Conservation (phyloP, 2,329 filamentous ascomycete genomes). For the Magnaporthiopsis incrustans region DNA sequence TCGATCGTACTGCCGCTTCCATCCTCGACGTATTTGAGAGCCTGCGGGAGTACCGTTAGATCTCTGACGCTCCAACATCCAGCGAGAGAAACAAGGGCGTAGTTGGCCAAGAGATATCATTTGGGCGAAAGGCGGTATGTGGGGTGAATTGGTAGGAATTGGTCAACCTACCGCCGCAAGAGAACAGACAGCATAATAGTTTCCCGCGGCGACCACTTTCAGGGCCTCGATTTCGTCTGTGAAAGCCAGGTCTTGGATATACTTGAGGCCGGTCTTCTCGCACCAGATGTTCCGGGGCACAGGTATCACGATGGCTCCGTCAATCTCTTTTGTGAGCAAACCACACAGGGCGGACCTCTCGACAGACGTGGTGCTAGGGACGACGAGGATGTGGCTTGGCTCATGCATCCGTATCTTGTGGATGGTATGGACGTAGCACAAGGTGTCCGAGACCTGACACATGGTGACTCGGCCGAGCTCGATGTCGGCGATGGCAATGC, state of each 20-base stretch:
- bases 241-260: constrained; percentile 72
- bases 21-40: constrained; percentile 71
- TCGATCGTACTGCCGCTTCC: constrained; percentile 61
- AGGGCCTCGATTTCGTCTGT: constrained; percentile 72
- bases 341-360: constrained; percentile 65
- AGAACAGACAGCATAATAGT: constrained; percentile 77
- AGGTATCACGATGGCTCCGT: constrained; percentile 51
- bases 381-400: constrained; percentile 72
- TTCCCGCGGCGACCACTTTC: constrained; percentile 71
- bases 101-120: too few species aligned
- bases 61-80: neutral
- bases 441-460: constrained; percentile 87
- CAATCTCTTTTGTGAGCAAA: constrained; percentile 65
- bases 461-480: constrained; percentile 77
- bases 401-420: constrained; percentile 79
- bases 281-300: constrained; percentile 79
- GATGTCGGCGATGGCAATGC: constrained; percentile 80
- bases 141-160: too few species aligned
- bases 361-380: constrained; percentile 60
- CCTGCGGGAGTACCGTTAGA: constrained; percentile 36
- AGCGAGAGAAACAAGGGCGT: neutral
- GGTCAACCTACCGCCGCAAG: constrained; percentile 65
- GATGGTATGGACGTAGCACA: constrained; percentile 81
- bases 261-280: constrained; percentile 67
- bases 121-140: too few species aligned